Conservation (phyloP, 2,329 filamentous ascomycete genomes). For the Plenodomus lindquistii region DNA sequence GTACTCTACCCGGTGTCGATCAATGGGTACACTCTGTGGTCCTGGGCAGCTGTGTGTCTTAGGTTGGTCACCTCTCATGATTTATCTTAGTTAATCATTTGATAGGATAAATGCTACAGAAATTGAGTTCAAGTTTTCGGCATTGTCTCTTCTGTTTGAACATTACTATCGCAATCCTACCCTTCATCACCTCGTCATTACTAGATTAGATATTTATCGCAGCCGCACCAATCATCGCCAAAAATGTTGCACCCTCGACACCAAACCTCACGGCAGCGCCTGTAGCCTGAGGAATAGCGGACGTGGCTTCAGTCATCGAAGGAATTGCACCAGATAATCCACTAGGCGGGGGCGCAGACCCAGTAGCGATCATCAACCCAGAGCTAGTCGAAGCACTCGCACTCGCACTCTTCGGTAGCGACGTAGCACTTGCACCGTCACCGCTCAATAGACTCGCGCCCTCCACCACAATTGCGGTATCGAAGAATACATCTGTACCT, state of each 20-base stretch:
- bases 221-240: conserved; percentile 28
- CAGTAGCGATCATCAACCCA: conserved; percentile 9
- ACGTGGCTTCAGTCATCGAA: conserved; percentile 5
- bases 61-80: no score
- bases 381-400: conserved; percentile 5
- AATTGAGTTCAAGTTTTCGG: no score
- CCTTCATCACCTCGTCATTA: neutral
- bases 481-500: conserved; percentile 21
- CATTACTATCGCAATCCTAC: neutral
- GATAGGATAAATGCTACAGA: no score
- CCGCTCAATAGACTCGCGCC: conserved; percentile 26
- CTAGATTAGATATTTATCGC: conserved; percentile 20
- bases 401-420: conserved; percentile 6
- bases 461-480: conserved; percentile 26
- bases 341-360: conserved; percentile 9
- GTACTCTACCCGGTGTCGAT: no score
- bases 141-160: neutral
- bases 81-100: no score
- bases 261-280: conserved; percentile 26
- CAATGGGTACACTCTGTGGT: no score
- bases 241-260: conserved; percentile 20
- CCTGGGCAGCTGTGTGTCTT: no score
- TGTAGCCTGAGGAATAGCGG: conserved; percentile 19
- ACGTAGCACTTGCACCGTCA: conserved; percentile 14
- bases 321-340: conserved; percentile 6